phyloP scores from a whole-genome alignment of 164 flowering plant species.

The Stephania japonica region DNA sequence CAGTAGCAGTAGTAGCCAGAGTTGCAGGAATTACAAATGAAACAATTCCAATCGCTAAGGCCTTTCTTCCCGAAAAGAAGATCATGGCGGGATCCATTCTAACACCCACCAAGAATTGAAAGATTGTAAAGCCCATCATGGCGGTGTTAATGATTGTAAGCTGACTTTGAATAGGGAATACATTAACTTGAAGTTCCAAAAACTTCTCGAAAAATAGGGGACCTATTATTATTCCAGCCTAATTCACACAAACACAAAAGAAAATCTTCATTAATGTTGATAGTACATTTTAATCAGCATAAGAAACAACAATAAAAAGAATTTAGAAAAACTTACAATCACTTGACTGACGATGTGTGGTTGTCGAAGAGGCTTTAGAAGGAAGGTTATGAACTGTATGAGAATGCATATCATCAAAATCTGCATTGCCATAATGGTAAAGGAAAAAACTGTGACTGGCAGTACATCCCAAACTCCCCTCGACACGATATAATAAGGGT shows the following conservation, averaged over 20 bases:
- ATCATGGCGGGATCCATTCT: constrained; percentile 28
- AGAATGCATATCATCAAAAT: background rate
- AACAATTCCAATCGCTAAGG: constrained; percentile 18
- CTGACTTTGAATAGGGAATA: background rate
- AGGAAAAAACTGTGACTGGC: background rate
- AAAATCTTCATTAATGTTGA: background rate
- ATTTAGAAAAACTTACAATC: background rate
- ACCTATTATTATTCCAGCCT: background rate
- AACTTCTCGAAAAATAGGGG: background rate
- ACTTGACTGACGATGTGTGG: background rate
- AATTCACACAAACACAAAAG: background rate
- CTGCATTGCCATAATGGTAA: background rate
- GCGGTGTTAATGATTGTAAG: constrained; percentile 1
- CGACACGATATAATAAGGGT: background rate
- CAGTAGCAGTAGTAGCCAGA: background rate
- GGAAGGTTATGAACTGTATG: background rate
- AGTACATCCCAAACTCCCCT: background rate
- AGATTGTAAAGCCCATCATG: constrained; percentile 29
- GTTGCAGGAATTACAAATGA: constrained; percentile 9
- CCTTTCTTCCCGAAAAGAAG: constrained; percentile 16
- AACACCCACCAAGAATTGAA: constrained; percentile 32
- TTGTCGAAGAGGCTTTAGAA: constrained; percentile 1
- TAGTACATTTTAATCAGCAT: background rate
- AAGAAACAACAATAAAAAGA: background rate
- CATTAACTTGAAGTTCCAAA: background rate